phyloP scores from a whole-genome alignment of 2,329 filamentous ascomycete genomes.

The Volutella citrinella region DNA sequence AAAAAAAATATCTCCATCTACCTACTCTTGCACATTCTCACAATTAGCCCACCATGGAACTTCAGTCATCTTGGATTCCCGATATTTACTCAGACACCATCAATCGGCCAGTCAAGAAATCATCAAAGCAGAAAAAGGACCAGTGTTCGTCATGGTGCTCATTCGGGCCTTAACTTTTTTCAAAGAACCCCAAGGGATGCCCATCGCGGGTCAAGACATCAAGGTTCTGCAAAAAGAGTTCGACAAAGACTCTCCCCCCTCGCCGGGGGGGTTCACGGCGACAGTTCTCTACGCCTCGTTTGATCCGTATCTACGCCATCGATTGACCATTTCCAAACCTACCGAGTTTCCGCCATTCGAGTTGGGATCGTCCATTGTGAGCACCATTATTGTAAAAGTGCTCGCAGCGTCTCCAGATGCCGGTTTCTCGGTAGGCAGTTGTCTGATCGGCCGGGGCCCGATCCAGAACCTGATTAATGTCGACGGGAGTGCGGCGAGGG shows the following conservation, averaged over 20 bases:
- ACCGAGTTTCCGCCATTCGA: slow-evolving; percentile 51
- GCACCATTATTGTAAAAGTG: slow-evolving; percentile 58
- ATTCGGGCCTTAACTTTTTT: too few species aligned
- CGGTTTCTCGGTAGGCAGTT: slow-evolving; percentile 60
- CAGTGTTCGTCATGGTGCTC: too few species aligned
- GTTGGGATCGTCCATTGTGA: slow-evolving; percentile 58
- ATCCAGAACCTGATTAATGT: slow-evolving; percentile 63
- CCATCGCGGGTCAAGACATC: slow-evolving; percentile 64
- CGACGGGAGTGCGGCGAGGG: slow-evolving; percentile 34
- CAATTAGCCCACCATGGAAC: too few species aligned
- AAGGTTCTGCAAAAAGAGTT: slow-evolving; percentile 58
- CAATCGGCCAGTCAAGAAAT: too few species aligned
- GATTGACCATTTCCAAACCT: slow-evolving; percentile 62
- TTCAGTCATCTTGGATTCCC: too few species aligned
- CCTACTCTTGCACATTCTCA: too few species aligned
- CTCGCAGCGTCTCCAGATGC: slow-evolving; percentile 61
- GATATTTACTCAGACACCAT: too few species aligned
- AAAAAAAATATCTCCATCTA: too few species aligned
- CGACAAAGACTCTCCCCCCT: slow-evolving; percentile 49
- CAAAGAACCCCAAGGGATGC: too few species aligned
- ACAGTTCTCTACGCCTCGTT: slow-evolving; percentile 67
- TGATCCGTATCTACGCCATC: slow-evolving; percentile 71
- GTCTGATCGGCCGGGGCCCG: slow-evolving; percentile 51
- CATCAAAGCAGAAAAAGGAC: too few species aligned
- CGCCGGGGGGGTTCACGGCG: slow-evolving; percentile 54